A percentile compares a stretch with the other conserved stretches of the same genome.
Evolutionary conservation across 768 basidiomycete species (phyloP).

Genomic region (Lactarius psammicola): DNA sequence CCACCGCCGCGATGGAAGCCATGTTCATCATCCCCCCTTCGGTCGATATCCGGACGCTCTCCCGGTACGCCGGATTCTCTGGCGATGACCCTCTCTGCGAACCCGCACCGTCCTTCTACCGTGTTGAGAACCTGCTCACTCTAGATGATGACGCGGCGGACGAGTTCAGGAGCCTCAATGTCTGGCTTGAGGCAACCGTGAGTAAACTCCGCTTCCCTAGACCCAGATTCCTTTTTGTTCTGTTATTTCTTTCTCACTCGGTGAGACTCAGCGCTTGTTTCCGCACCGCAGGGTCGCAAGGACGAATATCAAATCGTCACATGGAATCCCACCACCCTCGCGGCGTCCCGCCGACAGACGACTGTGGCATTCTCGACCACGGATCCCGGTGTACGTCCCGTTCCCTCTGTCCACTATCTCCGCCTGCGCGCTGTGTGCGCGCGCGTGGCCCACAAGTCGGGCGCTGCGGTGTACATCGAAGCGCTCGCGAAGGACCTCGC

Average conservation of each 20-base stretch:
- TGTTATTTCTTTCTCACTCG: background rate
- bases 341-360: background rate
- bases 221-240: background rate
- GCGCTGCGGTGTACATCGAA: slow-evolving; percentile 39
- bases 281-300: background rate
- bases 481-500: slow-evolving; percentile 32
- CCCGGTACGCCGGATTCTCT: slow-evolving; percentile 20
- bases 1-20: slow-evolving; percentile 10
- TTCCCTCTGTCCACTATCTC: slow-evolving; percentile 38
- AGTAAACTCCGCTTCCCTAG: slow-evolving; percentile 3
- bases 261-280: background rate
- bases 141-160: slow-evolving; percentile 8
- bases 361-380: slow-evolving; percentile 36
- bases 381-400: slow-evolving; percentile 31
- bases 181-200: slow-evolving; percentile 39
- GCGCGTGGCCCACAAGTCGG: slow-evolving; percentile 41
- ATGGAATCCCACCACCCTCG: slow-evolving; percentile 13
- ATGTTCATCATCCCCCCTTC: slow-evolving; percentile 17
- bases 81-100: slow-evolving; percentile 19
- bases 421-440: slow-evolving; percentile 44
- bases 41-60: slow-evolving; percentile 16
- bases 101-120: slow-evolving; percentile 4
- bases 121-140: slow-evolving; percentile 22
- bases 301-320: slow-evolving; percentile 19
- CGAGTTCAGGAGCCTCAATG: slow-evolving; percentile 34